Evolutionary conservation across 176 grass and related monocot species (phyloP), one percentile per base, ranked within the genome.

Genomic region (Cenchrus fungigraminus): DNA sequence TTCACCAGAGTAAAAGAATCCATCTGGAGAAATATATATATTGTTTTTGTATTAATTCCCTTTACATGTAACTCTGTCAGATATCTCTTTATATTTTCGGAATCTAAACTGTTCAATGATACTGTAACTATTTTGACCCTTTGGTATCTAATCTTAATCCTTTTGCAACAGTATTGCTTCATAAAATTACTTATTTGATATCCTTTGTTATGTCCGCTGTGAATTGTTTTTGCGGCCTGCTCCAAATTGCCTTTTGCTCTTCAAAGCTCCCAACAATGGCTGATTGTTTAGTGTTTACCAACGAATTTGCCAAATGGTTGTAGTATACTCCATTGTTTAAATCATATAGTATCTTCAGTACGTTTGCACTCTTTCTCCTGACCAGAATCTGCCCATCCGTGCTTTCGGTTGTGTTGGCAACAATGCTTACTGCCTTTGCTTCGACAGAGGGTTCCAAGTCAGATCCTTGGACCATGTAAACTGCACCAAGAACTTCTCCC

Each of bases 401-500:
- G 34, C 76, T 82, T 80, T 68, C 34, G 25, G 31, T 62, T 68
- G 56, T 60, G 71, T 83, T 82, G 68, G 83, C 75, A 25, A 90
- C 10, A 34, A 90, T 32, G 3, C 19, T 82, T 84, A 95, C 64
- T 44, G 32, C 65, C 45, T 82, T 86, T 34, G 53, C 34, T 69
- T 79, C 4, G 65, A 82, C 74, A n/a, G 34, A 78, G 34, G 90
- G 6, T 58, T 90, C 83, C 44, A 92, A 14, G 2, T 90, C 52
- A 22, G 71, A 55, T 80, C 77, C 69, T 72, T 84, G 58, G 20
- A 86, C 85, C 88, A 95, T 88, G 83, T 88, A 87, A 88, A 90
- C 85, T 19, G 90, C 90, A 65, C 93, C 93, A 58, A 95, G 79
- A 79, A 95, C 28, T 90, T 95, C 93, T 57, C 88, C 88, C 37